Conservation (phyloP, 768 basidiomycete species). For the Leccinellum rugosiceps region DNA sequence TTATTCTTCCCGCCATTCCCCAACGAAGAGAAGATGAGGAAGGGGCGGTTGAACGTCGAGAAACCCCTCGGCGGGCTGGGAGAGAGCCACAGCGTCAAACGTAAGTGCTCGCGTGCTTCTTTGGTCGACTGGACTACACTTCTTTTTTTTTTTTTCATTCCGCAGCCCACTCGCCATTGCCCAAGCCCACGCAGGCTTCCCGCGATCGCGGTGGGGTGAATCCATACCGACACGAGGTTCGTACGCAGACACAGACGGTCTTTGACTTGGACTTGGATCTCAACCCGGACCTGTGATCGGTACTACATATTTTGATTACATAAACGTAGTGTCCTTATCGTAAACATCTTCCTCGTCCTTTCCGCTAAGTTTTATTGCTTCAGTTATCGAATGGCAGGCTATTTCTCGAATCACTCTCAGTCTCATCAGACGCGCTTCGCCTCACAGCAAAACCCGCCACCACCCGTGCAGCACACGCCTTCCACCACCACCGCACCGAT, state of each 20-base stretch:
- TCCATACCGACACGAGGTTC: constrained; percentile 69
- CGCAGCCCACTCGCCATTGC: constrained; percentile 61
- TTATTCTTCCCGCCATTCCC: constrained; percentile 90
- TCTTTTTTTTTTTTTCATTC: no score
- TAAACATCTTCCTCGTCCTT: constrained; percentile 9
- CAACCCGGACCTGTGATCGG: constrained; percentile 67
- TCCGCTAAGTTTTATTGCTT: constrained; percentile 19
- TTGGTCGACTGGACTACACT: constrained; percentile 3
- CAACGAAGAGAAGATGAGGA: constrained; percentile 88
- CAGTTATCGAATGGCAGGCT: constrained; percentile 55
- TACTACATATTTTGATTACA: constrained; percentile 18
- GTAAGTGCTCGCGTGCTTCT: constrained; percentile 38
- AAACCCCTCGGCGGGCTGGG: constrained; percentile 74
- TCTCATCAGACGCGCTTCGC: constrained; percentile 61
- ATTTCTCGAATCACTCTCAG: constrained; percentile 82
- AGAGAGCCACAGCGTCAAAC: constrained; percentile 78
- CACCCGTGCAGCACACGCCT: not conserved
- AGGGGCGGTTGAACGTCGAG: constrained; percentile 75
- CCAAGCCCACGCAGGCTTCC: constrained; percentile 45
- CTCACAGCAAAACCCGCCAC: constrained; percentile 40
- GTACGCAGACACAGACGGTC: constrained; percentile 54
- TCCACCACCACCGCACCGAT: not conserved
- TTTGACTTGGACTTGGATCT: constrained; percentile 84
- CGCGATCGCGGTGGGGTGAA: constrained; percentile 55
- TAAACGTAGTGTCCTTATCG: constrained; percentile 11